Conservation (phyloP, 768 basidiomycete species). For the Pisolithus orientalis region DNA sequence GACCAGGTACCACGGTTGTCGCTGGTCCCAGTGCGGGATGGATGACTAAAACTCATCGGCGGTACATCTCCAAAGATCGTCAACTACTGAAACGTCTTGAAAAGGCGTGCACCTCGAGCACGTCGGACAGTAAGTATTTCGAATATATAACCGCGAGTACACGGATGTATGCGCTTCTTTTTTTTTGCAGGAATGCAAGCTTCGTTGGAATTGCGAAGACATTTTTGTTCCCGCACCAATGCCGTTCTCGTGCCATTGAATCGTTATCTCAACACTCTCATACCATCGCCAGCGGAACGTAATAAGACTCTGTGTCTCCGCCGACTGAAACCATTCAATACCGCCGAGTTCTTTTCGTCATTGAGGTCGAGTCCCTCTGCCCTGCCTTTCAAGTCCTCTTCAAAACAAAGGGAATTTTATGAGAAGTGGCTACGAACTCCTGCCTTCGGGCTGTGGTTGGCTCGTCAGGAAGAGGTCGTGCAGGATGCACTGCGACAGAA, state of each 20-base stretch:
- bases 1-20: slow-evolving; percentile 6
- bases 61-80: slow-evolving; percentile 83
- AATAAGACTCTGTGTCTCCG: slow-evolving; percentile 22
- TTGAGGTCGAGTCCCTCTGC: slow-evolving; percentile 64
- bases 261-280: slow-evolving; percentile 84
- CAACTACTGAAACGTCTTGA: slow-evolving; percentile 68
- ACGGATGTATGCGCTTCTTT: neutral
- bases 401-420: slow-evolving; percentile 68
- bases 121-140: slow-evolving; percentile 43
- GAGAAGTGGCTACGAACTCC: slow-evolving; percentile 70
- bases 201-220: slow-evolving; percentile 63
- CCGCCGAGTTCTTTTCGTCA: slow-evolving; percentile 62
- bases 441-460: slow-evolving; percentile 76
- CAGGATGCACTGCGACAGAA: slow-evolving; percentile 41
- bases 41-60: slow-evolving; percentile 72
- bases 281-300: slow-evolving; percentile 58
- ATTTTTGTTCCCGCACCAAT: slow-evolving; percentile 82
- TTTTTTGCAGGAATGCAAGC: slow-evolving; percentile 47
- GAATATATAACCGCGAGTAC: neutral
- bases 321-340: slow-evolving; percentile 66
- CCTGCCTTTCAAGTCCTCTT: slow-evolving; percentile 66
- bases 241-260: slow-evolving; percentile 85
- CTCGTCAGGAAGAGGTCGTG: slow-evolving; percentile 68
- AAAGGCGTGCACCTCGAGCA: slow-evolving; percentile 43
- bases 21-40: slow-evolving; percentile 64